Evolutionary conservation across 2,329 filamentous ascomycete species (phyloP).

Genomic region (Colletotrichum sp.): DNA sequence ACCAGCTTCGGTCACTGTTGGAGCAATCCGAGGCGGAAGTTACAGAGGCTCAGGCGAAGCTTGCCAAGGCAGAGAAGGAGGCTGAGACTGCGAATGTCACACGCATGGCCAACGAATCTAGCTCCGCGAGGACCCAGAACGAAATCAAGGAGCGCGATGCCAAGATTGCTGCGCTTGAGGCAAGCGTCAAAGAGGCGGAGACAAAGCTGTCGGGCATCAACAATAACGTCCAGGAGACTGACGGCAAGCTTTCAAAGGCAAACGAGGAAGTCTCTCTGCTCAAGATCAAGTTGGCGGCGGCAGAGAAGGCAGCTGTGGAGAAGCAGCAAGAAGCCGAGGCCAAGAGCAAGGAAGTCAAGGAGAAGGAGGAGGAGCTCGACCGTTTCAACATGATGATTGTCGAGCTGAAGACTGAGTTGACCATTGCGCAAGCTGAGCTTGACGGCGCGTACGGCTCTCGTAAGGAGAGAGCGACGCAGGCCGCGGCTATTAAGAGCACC

Average conservation of each 20-base stretch:
- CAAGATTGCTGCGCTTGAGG: constrained; percentile 44
- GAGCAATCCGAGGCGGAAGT: constrained; percentile 42
- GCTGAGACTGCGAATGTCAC: constrained; percentile 41
- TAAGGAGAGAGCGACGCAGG: constrained; percentile 61
- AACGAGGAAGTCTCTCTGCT: constrained; percentile 43
- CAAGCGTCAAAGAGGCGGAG: constrained; percentile 41
- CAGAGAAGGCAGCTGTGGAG: constrained; percentile 30
- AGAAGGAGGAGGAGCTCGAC: constrained; percentile 57
- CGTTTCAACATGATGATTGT: constrained; percentile 56
- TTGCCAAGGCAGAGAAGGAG: constrained; percentile 52
- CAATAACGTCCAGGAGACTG: constrained; percentile 28
- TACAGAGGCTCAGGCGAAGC: constrained; percentile 49
- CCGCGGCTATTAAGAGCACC: constrained; percentile 57
- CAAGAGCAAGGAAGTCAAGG: constrained; percentile 42
- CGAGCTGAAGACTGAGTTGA: constrained; percentile 67
- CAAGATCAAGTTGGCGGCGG: constrained; percentile 37
- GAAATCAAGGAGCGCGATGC: constrained; percentile 44
- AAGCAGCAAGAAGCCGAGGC: constrained; percentile 48
- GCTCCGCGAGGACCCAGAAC: constrained; percentile 27
- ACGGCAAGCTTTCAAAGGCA: constrained; percentile 42
- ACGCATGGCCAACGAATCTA: constrained; percentile 25
- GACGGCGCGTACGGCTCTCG: constrained; percentile 66
- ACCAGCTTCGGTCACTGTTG: constrained; percentile 38
- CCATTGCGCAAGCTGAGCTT: constrained; percentile 65
- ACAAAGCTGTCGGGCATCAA: constrained; percentile 35